phyloP scores from a whole-genome alignment of 1,284 basidiomycete species.

The Rhodotorula sp. region DNA sequence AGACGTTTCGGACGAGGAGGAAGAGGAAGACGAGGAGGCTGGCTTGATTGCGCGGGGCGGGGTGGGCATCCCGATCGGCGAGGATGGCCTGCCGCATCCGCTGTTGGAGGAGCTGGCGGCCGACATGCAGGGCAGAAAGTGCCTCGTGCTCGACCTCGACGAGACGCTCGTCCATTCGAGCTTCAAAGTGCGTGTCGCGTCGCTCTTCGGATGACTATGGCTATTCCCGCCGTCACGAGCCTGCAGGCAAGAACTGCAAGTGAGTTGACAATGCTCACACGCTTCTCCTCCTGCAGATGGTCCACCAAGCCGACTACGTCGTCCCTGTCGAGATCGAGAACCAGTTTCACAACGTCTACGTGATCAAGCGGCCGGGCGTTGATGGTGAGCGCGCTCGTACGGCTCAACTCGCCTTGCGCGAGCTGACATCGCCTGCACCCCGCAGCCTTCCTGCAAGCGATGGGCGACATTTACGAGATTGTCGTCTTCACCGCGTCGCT shows the following conservation, averaged over 20 bases:
- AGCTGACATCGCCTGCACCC: neutral
- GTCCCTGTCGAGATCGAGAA: constrained; percentile 99
- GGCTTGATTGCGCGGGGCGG: constrained; percentile 74
- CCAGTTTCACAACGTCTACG: constrained; percentile 97
- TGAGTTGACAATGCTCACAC: neutral
- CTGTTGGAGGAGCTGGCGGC: constrained; percentile 73
- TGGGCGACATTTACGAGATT: constrained; percentile 98
- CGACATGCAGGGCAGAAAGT: constrained; percentile 79
- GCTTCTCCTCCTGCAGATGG: constrained; percentile 60
- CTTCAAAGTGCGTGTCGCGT: constrained; percentile 48
- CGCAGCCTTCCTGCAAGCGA: constrained; percentile 82
- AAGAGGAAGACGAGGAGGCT: constrained; percentile 73
- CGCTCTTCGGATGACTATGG: constrained; percentile 3
- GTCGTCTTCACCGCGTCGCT: constrained; percentile 98
- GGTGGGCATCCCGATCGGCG: constrained; percentile 74
- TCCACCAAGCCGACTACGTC: constrained; percentile 94
- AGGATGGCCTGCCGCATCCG: constrained; percentile 78
- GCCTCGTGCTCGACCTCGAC: constrained; percentile 85
- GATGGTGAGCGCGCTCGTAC: constrained; percentile 57
- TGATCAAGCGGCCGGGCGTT: constrained; percentile 97
- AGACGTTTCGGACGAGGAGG: constrained; percentile 51
- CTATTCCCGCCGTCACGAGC: constrained; percentile 27
- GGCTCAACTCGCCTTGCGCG: neutral
- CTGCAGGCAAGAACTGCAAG: neutral
- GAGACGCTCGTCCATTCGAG: constrained; percentile 81